Evolutionary conservation across 2,329 filamentous ascomycete genomes (phyloP).

Genomic region (Penicillium sclerotigenum): DNA sequence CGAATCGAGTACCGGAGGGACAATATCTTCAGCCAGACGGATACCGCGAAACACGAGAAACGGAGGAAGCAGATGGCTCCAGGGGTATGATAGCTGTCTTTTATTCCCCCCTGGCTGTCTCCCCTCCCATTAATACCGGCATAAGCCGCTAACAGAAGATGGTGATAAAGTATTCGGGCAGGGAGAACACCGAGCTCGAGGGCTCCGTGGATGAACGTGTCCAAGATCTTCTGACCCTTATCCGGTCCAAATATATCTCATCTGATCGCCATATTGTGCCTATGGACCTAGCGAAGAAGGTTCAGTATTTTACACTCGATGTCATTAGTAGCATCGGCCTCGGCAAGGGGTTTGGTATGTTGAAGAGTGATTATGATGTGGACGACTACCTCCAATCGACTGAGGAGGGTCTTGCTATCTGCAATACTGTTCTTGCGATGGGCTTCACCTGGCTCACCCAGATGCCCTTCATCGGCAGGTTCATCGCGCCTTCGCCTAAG

Average conservation of each 20-base stretch:
- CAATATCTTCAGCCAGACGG: conserved; percentile 20
- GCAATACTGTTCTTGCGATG: conserved; percentile 14
- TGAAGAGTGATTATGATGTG: conserved; percentile 45
- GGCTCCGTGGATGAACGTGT: conserved; percentile 50
- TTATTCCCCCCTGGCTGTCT: neutral
- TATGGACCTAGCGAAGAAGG: conserved; percentile 49
- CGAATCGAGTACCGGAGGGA: conserved; percentile 18
- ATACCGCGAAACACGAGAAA: conserved; percentile 14
- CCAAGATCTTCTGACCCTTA: conserved; percentile 47
- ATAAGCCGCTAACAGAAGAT: neutral
- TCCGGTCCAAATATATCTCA: conserved; percentile 48
- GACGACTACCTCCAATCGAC: conserved; percentile 39
- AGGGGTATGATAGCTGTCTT: conserved; percentile 12
- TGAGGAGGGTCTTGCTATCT: conserved; percentile 27
- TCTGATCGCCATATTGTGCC: conserved; percentile 26
- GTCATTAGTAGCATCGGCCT: conserved; percentile 55
- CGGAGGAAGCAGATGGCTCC: conserved; percentile 22
- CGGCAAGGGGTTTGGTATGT: conserved; percentile 49
- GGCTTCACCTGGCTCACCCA: conserved; percentile 17
- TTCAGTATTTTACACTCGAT: conserved; percentile 56
- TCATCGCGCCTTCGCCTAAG: conserved; percentile 19
- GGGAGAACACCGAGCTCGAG: conserved; percentile 54
- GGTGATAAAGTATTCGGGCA: conserved; percentile 48
- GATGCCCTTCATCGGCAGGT: conserved; percentile 13
- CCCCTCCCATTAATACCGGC: neutral